Base-by-base conservation (phyloP, 306 rosid genomes). In the Cicer judaicum region DNA sequence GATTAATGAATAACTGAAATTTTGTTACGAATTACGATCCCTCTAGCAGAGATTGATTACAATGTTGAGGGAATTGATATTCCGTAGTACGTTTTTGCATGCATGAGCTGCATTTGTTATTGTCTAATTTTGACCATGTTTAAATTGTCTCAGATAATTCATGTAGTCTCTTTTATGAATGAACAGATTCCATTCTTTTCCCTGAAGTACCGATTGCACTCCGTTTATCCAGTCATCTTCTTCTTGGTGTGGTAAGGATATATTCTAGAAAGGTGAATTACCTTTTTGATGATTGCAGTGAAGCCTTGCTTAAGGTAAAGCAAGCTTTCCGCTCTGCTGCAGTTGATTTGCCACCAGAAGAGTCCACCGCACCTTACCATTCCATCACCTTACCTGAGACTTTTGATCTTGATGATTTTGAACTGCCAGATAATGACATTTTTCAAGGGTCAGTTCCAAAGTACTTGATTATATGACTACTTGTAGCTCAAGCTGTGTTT, bases 351-450 rank as follows among this genome's bases (percentile, higher is more conserved):
- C 98, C 99, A 1, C 99, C 99, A 12, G 99, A 95, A 85, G 99
- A 95, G 86, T 95, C 99, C 38, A 95, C 99, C 81, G 99, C 99
- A 74, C 99, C 99, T 5, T 95, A 95, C 85, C 96, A 95, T 88
- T 92, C 99, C 69, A 95, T 95, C 74, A 95, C 98, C 72, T 82
- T 95, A 75, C 99, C 99, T 0, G 98, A 95, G 88, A 95, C 99
- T 65, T 95, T 95, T 82, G 99, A 95, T 88, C 99, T 95, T 66
- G 99, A 95, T 80, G 99, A 95, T 88, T 95, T 95, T 82, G 99
- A 95, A 87, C 88, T 95, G 56, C 99, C 99, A 24, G 99, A 95
- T 81, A 92, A 84, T 79, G 99, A 95, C 81, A 81, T 81, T 49
- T 89, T 86, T 81, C 98, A 92, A 75, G 96, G 98, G 99, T 92